Evolutionary conservation across 2,329 filamentous ascomycete genomes (phyloP).

Genomic region (Sporothrix globosa): DNA sequence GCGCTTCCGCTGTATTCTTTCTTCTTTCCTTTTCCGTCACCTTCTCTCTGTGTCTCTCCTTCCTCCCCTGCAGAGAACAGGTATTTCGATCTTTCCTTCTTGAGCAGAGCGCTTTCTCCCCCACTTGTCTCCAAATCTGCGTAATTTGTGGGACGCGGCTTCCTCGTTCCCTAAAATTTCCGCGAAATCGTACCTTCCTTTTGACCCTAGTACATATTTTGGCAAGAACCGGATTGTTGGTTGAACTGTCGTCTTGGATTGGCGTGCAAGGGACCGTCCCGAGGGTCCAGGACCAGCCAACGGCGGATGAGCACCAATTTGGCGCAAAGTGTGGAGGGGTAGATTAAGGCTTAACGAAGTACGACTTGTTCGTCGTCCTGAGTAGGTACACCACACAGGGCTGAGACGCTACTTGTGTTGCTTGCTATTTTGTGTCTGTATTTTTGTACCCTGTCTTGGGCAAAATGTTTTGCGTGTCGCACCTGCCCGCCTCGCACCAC

Average conservation of each 20-base stretch:
- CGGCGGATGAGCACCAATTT: constrained; percentile 14
- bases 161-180: constrained; percentile 20
- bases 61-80: neutral
- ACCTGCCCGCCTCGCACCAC: constrained; percentile 1
- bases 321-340: constrained; percentile 24
- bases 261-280: constrained; percentile 28
- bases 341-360: too few species aligned
- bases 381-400: neutral
- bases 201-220: neutral
- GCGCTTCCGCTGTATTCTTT: constrained; percentile 4
- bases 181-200: constrained; percentile 21
- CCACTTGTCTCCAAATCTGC: neutral
- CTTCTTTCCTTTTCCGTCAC: constrained; percentile 7
- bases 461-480: constrained; percentile 18
- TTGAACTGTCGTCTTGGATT: constrained; percentile 24
- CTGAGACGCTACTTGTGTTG: constrained; percentile 18
- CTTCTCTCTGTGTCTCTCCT: neutral
- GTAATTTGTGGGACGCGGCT: constrained; percentile 22
- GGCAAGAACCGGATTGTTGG: neutral
- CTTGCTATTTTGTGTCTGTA: neutral
- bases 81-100: neutral
- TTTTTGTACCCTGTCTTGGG: neutral
- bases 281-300: constrained; percentile 10
- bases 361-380: too few species aligned
- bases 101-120: neutral